Percentiles rank a stretch among this genome's conserved stretches.
Evolutionary conservation across 1,284 basidiomycete genomes (phyloP).

Genomic region (Veloboletus limbatus): DNA sequence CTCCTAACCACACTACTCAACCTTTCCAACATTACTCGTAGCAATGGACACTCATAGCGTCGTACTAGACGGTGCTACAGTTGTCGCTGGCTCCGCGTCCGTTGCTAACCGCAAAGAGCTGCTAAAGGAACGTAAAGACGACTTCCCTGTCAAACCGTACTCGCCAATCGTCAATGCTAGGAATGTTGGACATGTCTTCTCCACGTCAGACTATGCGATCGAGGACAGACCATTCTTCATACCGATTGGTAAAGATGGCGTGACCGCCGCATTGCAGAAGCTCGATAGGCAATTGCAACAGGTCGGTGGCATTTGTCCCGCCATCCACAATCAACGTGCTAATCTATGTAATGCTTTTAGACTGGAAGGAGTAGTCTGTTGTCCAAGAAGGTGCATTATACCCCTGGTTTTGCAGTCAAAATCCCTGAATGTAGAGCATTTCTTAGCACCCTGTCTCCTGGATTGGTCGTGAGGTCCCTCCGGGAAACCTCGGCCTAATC

Average conservation of each 20-base stretch:
- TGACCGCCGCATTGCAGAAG: constrained; percentile 62
- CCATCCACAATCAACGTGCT: background rate
- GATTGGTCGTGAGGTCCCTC: constrained; percentile 66
- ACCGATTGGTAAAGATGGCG: constrained; percentile 58
- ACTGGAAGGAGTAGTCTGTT: constrained; percentile 49
- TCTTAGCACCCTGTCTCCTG: constrained; percentile 58
- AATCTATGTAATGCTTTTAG: constrained; percentile 34
- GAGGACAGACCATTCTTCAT: constrained; percentile 66
- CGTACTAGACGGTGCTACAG: constrained; percentile 33
- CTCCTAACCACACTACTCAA: background rate
- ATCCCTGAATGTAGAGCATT: constrained; percentile 5
- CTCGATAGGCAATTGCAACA: constrained; percentile 56
- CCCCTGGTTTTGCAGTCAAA: background rate
- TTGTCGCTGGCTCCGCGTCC: constrained; percentile 36
- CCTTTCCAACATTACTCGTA: background rate
- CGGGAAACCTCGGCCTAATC: constrained; percentile 65
- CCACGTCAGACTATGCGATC: constrained; percentile 27
- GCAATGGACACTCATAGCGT: constrained; percentile 26
- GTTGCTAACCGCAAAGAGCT: constrained; percentile 23
- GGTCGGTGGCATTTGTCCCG: constrained; percentile 35
- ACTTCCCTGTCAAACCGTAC: constrained; percentile 20
- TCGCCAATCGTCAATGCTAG: background rate
- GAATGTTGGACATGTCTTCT: constrained; percentile 26
- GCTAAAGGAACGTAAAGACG: constrained; percentile 14
- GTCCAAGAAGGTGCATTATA: constrained; percentile 43